A percentile compares a stretch with the other conserved stretches of the same genome.
phyloP scores from a whole-genome alignment of 306 rosid species.

The Benincasa hispida region DNA sequence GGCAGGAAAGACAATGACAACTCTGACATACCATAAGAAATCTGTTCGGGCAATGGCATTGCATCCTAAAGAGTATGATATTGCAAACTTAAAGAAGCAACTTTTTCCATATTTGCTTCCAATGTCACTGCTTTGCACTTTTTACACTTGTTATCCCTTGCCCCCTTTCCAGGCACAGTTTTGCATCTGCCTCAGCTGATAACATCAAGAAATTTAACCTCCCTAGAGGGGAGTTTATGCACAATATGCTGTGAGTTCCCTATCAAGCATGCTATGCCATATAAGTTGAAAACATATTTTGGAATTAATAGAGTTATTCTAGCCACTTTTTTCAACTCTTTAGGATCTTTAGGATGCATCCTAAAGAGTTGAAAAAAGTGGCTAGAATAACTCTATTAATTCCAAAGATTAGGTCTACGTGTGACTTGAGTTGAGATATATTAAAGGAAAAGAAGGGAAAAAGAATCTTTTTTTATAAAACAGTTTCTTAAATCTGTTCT shows the following conservation, averaged over 20 bases:
- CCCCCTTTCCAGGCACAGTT: slow-evolving; percentile 48
- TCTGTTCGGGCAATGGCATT: slow-evolving; percentile 90
- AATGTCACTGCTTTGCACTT: background rate
- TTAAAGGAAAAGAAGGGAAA: background rate
- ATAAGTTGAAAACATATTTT: background rate
- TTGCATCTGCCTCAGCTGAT: slow-evolving; percentile 99
- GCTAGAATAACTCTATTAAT: background rate
- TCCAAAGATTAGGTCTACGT: background rate
- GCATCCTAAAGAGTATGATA: slow-evolving; percentile 84
- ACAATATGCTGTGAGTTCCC: slow-evolving; percentile 92
- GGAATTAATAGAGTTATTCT: no score
- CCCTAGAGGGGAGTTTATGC: slow-evolving; percentile 86
- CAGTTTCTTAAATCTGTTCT: background rate
- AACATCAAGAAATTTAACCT: slow-evolving; percentile 90
- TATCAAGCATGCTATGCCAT: background rate
- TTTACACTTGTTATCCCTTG: background rate
- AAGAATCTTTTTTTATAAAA: background rate
- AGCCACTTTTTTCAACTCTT: no score
- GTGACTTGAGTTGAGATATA: background rate
- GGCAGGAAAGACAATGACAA: slow-evolving; percentile 81
- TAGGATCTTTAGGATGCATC: no score
- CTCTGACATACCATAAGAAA: slow-evolving; percentile 94
- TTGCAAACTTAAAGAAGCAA: slow-evolving; percentile 5
- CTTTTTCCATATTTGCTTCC: background rate
- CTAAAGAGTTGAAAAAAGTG: background rate